Conservation (phyloP, 2,329 filamentous ascomycete species). For the Aspergillus sp. region DNA sequence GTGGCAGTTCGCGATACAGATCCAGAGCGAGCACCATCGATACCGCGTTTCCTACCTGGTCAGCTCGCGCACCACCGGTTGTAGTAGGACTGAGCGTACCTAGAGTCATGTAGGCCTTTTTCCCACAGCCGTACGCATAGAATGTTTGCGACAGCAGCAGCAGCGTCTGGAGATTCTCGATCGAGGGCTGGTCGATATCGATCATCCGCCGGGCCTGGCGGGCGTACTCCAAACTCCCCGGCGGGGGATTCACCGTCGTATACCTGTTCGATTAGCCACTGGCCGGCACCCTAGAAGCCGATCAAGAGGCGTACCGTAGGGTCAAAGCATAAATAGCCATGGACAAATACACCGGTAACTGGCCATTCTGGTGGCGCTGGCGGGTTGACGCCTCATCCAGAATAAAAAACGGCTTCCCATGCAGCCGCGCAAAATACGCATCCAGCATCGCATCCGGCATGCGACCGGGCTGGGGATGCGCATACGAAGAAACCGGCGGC, state of each 20-base stretch:
- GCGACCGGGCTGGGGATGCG: conserved; percentile 30
- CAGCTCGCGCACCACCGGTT: background rate
- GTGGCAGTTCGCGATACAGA: conserved; percentile 74
- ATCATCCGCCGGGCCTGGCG: conserved; percentile 67
- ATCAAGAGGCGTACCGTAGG: conserved; percentile 53
- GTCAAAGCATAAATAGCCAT: conserved; percentile 60
- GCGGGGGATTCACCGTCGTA: conserved; percentile 67
- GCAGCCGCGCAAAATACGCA: conserved; percentile 75
- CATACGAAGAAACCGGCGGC: background rate
- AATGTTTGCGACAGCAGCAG: conserved; percentile 74
- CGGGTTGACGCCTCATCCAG: conserved; percentile 74
- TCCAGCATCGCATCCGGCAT: conserved; percentile 67
- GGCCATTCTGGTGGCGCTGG: conserved; percentile 68
- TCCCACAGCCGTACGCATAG: conserved; percentile 74
- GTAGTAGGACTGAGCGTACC: conserved; percentile 48
- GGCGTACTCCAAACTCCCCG: conserved; percentile 71
- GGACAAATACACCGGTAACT: conserved; percentile 55
- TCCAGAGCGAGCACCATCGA: conserved; percentile 83
- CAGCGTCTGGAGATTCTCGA: conserved; percentile 74
- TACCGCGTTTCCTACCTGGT: conserved; percentile 63
- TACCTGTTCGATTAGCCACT: conserved; percentile 55
- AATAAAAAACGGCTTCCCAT: conserved; percentile 79
- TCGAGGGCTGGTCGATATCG: conserved; percentile 76
- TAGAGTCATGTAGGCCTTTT: conserved; percentile 83
- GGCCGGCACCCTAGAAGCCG: conserved; percentile 4